Evolutionary conservation across 2,329 filamentous ascomycete genomes (phyloP).

Genomic region (Paraconiothyrium brasiliense): DNA sequence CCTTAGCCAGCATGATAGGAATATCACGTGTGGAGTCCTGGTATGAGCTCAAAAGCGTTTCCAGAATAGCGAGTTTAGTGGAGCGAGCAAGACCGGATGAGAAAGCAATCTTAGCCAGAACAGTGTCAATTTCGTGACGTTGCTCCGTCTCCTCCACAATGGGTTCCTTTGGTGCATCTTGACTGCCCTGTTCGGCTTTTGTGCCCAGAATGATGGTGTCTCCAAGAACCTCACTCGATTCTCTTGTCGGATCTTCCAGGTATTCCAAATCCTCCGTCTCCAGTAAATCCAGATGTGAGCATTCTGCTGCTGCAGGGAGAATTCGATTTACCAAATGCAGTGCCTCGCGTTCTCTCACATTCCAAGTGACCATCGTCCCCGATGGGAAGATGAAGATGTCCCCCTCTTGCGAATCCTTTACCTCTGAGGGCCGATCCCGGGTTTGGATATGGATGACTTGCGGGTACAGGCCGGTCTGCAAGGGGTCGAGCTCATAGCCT

Average conservation of each 20-base stretch:
- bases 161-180: conserved; percentile 55
- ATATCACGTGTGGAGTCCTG: conserved; percentile 87
- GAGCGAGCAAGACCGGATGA: conserved; percentile 91
- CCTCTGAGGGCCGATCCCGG: conserved; percentile 48
- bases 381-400: conserved; percentile 97
- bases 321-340: conserved; percentile 64
- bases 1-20: conserved; percentile 77
- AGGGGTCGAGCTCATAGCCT: conserved; percentile 71
- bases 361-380: conserved; percentile 93
- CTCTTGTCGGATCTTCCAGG: conserved; percentile 74
- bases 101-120: conserved; percentile 94
- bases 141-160: conserved; percentile 36
- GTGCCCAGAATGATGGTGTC: conserved; percentile 92
- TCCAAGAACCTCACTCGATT: conserved; percentile 81
- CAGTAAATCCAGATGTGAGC: conserved; percentile 74
- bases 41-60: conserved; percentile 82
- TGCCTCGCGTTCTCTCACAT: conserved; percentile 78
- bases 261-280: conserved; percentile 94
- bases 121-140: conserved; percentile 62
- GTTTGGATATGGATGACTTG: conserved; percentile 71
- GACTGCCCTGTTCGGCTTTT: conserved; percentile 53
- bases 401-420: conserved; percentile 65
- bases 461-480: conserved; percentile 68
- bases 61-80: conserved; percentile 92
- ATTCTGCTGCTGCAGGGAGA: conserved; percentile 78